Evolutionary conservation across 768 basidiomycete species (phyloP).

Genomic region (Suillus cothurnatus): DNA sequence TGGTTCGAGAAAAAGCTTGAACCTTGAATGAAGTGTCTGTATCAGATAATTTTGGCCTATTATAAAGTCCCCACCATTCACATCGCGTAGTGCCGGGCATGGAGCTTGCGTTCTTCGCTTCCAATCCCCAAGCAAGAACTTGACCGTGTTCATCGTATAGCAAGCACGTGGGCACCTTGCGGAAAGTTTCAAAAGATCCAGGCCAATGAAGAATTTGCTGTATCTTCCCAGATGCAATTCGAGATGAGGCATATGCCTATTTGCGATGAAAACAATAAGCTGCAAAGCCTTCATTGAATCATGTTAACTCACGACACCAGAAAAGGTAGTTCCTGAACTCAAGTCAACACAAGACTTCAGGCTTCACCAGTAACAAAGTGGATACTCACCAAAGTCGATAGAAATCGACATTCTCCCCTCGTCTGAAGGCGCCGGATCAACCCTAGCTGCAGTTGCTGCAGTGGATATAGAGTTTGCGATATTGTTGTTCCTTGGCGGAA

Average conservation of each 20-base stretch:
- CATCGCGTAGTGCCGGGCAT: constrained; percentile 63
- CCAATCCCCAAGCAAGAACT: constrained; percentile 83
- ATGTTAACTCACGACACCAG: constrained; percentile 72
- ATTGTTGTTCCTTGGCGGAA: constrained; percentile 19
- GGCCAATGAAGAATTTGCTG: constrained; percentile 90
- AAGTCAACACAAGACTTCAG: not conserved
- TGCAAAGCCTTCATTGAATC: not conserved
- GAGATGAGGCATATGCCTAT: constrained; percentile 85
- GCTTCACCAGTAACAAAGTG: not conserved
- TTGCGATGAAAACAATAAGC: constrained; percentile 12
- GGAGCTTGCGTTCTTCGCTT: constrained; percentile 80
- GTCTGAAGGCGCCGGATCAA: constrained; percentile 37
- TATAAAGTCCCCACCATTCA: constrained; percentile 44
- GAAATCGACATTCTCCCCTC: constrained; percentile 84
- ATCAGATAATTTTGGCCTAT: not conserved
- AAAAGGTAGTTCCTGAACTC: constrained; percentile 77
- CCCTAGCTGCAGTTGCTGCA: constrained; percentile 17
- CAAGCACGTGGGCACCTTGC: constrained; percentile 86
- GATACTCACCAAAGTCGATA: constrained; percentile 78
- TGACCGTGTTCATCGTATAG: constrained; percentile 75
- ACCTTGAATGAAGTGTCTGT: constrained; percentile 43
- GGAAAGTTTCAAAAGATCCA: constrained; percentile 81
- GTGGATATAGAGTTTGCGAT: constrained; percentile 26
- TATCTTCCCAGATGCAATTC: constrained; percentile 75
- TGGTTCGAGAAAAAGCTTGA: constrained; percentile 88